These are phyloP conservation scores for Cytospora mali DNA, from an alignment of 2,329 filamentous ascomycete species.

Conservation along the genomic window DNA sequence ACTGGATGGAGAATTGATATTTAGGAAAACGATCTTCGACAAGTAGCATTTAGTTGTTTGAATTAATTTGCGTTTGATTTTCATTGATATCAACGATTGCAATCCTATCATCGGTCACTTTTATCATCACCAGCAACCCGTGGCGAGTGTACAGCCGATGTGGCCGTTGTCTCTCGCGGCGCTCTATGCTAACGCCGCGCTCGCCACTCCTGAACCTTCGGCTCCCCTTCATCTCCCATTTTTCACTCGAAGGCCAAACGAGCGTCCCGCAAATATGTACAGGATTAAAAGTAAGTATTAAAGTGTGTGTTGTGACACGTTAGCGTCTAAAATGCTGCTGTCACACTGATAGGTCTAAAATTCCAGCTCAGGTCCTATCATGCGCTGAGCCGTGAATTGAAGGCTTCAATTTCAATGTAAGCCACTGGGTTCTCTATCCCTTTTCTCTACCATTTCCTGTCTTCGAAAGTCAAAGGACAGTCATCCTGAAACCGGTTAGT, in stretches of 20 bases:
- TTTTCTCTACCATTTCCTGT: constrained; percentile 50
- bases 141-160: background rate
- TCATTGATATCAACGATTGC: background rate
- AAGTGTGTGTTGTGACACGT: constrained; percentile 17
- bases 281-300: constrained; percentile 26
- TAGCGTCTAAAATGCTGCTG: constrained; percentile 9
- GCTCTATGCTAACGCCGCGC: background rate
- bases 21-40: too few relatives aligned
- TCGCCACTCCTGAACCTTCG: background rate
- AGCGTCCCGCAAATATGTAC: constrained; percentile 19
- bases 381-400: background rate
- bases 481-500: constrained; percentile 63
- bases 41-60: too few relatives aligned
- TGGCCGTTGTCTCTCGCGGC: background rate
- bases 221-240: background rate
- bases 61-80: background rate
- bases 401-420: background rate
- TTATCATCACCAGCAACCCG: background rate
- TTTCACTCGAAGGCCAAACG: background rate
- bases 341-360: constrained; percentile 9
- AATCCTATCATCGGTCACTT: background rate
- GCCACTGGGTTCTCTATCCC: background rate
- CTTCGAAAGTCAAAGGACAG: constrained; percentile 74
- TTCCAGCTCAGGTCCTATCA: constrained; percentile 9
- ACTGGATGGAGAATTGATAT: background rate